phyloP scores from a whole-genome alignment of 202 grass and related monocot species.

The Schoenoplectus tabernaemontani region DNA sequence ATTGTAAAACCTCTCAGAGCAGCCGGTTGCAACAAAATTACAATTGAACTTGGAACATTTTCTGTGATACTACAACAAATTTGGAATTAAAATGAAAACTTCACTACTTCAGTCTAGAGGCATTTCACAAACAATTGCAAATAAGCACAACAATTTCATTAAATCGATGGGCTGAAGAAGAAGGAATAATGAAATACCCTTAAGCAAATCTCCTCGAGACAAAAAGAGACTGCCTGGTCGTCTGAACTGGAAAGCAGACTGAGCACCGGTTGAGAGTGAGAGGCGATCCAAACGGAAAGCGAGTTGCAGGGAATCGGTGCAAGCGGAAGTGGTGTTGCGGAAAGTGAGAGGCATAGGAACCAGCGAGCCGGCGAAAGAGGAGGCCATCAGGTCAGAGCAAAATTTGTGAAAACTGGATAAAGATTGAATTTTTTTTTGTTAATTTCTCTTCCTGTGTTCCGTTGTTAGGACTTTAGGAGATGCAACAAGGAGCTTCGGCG shows the following conservation, averaged over 20 bases:
- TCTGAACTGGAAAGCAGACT: slow-evolving; percentile 10
- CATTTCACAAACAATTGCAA: not conserved
- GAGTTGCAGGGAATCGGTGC: not conserved
- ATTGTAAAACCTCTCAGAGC: not conserved
- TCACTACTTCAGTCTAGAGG: not conserved
- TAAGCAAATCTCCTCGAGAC: not conserved
- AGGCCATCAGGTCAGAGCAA: not conserved
- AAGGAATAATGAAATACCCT: not conserved
- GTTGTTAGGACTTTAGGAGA: not conserved
- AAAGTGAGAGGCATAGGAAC: not conserved
- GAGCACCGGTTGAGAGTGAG: not conserved
- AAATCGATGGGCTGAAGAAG: not conserved
- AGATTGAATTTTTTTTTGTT: not conserved
- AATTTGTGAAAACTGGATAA: not conserved
- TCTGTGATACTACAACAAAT: not conserved
- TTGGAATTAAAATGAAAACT: not conserved
- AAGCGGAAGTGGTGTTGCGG: slow-evolving; percentile 12
- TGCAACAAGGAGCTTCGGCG: too few species aligned
- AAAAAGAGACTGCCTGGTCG: not conserved
- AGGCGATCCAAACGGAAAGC: slow-evolving; percentile 2
- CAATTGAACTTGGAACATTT: not conserved
- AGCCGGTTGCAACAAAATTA: not conserved
- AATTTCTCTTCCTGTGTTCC: too few species aligned
- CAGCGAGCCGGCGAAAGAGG: not conserved
- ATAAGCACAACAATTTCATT: not conserved